Percentiles rank a stretch among this genome's conserved stretches.
phyloP scores from a whole-genome alignment of 495 filamentous ascomycete genomes.

The Echria macrotheca region DNA sequence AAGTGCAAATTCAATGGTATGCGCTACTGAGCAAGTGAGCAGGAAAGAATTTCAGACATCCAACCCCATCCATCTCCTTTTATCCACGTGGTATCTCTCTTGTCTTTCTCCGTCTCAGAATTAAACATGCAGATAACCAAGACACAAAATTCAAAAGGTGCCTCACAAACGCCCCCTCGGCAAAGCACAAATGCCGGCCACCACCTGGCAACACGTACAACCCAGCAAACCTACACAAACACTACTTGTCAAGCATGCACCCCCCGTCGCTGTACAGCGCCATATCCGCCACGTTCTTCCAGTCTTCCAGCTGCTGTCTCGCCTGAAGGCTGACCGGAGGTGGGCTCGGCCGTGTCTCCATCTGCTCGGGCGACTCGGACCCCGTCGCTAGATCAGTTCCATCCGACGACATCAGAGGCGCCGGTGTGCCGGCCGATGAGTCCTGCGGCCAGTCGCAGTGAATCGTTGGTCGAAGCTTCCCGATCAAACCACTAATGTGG shows the following conservation, averaged over 20 bases:
- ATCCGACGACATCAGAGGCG: neutral
- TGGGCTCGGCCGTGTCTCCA: neutral
- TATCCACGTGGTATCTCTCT: too few relatives aligned
- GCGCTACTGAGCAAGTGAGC: too few relatives aligned
- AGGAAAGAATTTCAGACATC: too few relatives aligned
- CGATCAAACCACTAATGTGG: conserved; percentile 21
- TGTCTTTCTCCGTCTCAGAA: too few relatives aligned
- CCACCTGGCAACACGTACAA: neutral
- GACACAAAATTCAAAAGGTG: neutral
- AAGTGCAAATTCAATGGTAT: too few relatives aligned
- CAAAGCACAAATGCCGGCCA: neutral
- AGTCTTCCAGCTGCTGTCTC: conserved; percentile 3
- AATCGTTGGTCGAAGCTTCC: conserved; percentile 19
- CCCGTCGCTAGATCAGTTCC: neutral
- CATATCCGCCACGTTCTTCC: conserved; percentile 10
- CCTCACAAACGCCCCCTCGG: neutral
- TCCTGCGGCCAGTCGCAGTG: conserved; percentile 1
- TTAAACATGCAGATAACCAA: too few relatives aligned
- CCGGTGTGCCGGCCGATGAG: too few relatives aligned
- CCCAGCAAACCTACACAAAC: neutral
- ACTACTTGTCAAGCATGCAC: neutral
- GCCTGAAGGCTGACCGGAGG: neutral
- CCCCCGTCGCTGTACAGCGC: neutral
- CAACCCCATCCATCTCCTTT: too few relatives aligned
- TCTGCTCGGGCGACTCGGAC: neutral